Percentiles rank a stretch among this genome's conserved stretches.
phyloP scores from a whole-genome alignment of 306 rosid genomes.

The Castanospermum australe region DNA sequence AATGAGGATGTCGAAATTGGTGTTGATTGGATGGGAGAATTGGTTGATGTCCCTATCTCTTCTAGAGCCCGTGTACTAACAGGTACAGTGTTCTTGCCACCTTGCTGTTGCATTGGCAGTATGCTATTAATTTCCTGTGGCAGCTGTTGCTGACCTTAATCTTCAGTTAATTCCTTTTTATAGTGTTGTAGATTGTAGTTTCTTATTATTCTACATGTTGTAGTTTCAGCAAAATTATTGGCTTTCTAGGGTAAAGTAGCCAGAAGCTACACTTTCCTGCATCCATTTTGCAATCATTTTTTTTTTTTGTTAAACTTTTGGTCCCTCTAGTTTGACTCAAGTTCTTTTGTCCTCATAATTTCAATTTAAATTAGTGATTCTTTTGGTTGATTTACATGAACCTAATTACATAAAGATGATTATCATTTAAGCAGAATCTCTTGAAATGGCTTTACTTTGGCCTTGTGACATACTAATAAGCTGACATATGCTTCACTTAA shows the following conservation, averaged over 20 bases:
- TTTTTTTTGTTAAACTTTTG: too few species aligned
- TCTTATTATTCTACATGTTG: not conserved
- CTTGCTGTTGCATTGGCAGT: not conserved
- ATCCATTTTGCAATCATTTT: constrained; percentile 2
- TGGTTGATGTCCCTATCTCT: constrained; percentile 56
- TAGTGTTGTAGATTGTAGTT: not conserved
- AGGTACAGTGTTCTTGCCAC: constrained; percentile 47
- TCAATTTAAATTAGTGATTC: too few species aligned
- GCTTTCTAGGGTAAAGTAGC: constrained; percentile 19
- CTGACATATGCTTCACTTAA: too few species aligned
- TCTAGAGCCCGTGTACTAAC: constrained; percentile 65
- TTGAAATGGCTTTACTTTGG: too few species aligned
- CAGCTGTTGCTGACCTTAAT: not conserved
- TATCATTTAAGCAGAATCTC: too few species aligned
- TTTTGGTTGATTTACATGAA: too few species aligned
- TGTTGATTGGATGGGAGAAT: constrained; percentile 48
- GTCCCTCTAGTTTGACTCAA: too few species aligned
- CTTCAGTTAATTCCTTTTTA: not conserved
- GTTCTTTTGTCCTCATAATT: too few species aligned
- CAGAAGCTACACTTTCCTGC: not conserved
- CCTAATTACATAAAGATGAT: too few species aligned
- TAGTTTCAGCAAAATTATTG: constrained; percentile 1
- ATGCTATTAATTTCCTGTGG: constrained; percentile 4
- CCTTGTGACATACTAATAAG: too few species aligned
- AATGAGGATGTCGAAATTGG: constrained; percentile 47